phyloP scores from a whole-genome alignment of 768 basidiomycete genomes.

The Scleroderma citrinum region DNA sequence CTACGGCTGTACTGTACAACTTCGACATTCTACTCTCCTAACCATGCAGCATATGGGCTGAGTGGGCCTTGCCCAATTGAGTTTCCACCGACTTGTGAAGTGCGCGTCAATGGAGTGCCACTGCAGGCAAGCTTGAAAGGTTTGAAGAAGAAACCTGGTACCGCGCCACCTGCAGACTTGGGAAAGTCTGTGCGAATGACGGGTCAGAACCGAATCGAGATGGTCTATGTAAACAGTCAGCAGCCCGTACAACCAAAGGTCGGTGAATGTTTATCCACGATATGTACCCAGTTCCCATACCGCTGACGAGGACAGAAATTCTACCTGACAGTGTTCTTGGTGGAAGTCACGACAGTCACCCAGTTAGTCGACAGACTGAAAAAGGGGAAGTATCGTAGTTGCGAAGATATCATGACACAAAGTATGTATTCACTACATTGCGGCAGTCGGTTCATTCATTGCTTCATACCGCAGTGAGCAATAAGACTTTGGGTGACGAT shows the following conservation, averaged over 20 bases:
- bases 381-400: constrained; percentile 57
- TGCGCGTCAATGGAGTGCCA: constrained; percentile 70
- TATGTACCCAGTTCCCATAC: background rate
- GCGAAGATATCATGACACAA: constrained; percentile 56
- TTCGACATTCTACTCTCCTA: constrained; percentile 59
- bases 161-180: constrained; percentile 83
- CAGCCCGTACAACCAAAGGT: constrained; percentile 73
- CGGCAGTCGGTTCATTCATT: background rate
- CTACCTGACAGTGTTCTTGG: constrained; percentile 78
- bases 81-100: constrained; percentile 89
- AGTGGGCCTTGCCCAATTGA: constrained; percentile 69
- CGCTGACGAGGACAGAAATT: constrained; percentile 56
- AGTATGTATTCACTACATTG: constrained; percentile 43
- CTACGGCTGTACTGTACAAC: constrained; percentile 88
- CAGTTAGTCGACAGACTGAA: constrained; percentile 65
- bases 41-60: constrained; percentile 46
- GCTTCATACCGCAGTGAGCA: constrained; percentile 40
- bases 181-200: constrained; percentile 35
- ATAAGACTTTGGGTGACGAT: constrained; percentile 55
- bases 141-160: constrained; percentile 92
- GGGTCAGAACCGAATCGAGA: constrained; percentile 65
- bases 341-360: constrained; percentile 68
- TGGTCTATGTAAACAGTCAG: constrained; percentile 88
- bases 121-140: constrained; percentile 80
- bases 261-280: constrained; percentile 9